Evolutionary conservation across 192 early-diverging fungal species (phyloP).

Genomic region (Chytriomyces sp.): DNA sequence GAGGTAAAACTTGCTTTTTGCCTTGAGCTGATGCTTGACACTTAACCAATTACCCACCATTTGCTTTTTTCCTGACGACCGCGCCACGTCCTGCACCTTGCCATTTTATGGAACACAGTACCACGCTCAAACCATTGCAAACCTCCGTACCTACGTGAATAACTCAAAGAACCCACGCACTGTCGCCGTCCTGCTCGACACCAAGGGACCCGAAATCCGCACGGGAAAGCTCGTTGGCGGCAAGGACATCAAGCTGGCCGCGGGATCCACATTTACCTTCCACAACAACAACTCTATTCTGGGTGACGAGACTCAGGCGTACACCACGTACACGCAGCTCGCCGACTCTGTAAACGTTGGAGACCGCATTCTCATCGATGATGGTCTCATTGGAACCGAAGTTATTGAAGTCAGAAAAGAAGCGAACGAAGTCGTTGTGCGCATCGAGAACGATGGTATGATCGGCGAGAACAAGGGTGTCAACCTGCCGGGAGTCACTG

Average conservation of each 20-base stretch:
- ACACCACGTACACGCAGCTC: slow-evolving; percentile 52
- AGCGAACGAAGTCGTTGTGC: slow-evolving; percentile 42
- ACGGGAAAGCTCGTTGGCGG: slow-evolving; percentile 58
- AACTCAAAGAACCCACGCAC: slow-evolving; percentile 38
- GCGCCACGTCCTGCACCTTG: background rate
- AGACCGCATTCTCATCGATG: slow-evolving; percentile 56
- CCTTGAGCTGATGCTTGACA: too few relatives aligned
- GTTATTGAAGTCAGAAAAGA: slow-evolving; percentile 39
- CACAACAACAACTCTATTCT: slow-evolving; percentile 52
- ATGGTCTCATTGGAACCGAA: slow-evolving; percentile 55
- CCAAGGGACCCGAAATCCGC: slow-evolving; percentile 62
- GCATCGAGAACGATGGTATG: slow-evolving; percentile 79
- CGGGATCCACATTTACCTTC: slow-evolving; percentile 50
- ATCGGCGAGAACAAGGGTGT: slow-evolving; percentile 94
- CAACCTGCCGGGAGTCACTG: slow-evolving; percentile 87
- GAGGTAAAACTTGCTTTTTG: slow-evolving; percentile 37
- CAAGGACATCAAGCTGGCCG: slow-evolving; percentile 43
- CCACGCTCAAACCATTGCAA: slow-evolving; percentile 52
- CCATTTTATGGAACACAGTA: slow-evolving; percentile 33
- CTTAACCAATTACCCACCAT: too few relatives aligned
- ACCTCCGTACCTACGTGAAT: slow-evolving; percentile 44
- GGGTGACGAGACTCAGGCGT: slow-evolving; percentile 54
- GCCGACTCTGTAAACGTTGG: slow-evolving; percentile 44
- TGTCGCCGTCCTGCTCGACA: slow-evolving; percentile 59
- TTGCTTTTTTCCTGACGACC: background rate